phyloP scores from a whole-genome alignment of 2,329 filamentous ascomycete species.

The Aspergillus persii region DNA sequence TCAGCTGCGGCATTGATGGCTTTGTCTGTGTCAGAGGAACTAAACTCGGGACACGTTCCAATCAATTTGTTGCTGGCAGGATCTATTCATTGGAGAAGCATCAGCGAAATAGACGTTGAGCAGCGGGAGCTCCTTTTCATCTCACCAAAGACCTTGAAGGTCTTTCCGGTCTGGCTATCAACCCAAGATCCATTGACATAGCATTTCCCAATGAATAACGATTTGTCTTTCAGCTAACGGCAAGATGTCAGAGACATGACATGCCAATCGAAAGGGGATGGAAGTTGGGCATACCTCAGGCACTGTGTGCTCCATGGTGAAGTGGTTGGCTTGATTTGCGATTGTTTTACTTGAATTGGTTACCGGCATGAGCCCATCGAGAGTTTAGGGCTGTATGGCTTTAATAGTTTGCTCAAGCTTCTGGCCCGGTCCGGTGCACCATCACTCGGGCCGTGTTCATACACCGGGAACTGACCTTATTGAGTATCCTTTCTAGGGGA shows the following conservation, averaged over 20 bases:
- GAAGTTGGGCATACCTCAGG: background rate
- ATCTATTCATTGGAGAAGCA: slow-evolving; percentile 43
- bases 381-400: background rate
- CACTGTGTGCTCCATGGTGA: background rate
- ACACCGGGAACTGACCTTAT: too few relatives aligned
- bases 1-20: slow-evolving; percentile 76
- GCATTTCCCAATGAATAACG: slow-evolving; percentile 24
- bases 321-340: background rate
- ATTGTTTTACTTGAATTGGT: background rate
- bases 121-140: too few relatives aligned
- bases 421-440: background rate
- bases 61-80: slow-evolving; percentile 75
- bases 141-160: slow-evolving; percentile 67
- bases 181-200: slow-evolving; percentile 92
- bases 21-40: slow-evolving; percentile 66
- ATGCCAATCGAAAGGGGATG: background rate
- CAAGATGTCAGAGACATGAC: background rate
- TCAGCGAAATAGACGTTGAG: too few relatives aligned
- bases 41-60: slow-evolving; percentile 75
- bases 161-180: slow-evolving; percentile 75
- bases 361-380: background rate
- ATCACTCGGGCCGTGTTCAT: background rate
- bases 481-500: too few relatives aligned
- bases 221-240: background rate
- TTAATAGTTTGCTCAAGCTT: background rate